Evolutionary conservation across 2,329 filamentous ascomycete species (phyloP), one percentile per base, ranked within the genome.

Genomic region (Fusarium robinianum): DNA sequence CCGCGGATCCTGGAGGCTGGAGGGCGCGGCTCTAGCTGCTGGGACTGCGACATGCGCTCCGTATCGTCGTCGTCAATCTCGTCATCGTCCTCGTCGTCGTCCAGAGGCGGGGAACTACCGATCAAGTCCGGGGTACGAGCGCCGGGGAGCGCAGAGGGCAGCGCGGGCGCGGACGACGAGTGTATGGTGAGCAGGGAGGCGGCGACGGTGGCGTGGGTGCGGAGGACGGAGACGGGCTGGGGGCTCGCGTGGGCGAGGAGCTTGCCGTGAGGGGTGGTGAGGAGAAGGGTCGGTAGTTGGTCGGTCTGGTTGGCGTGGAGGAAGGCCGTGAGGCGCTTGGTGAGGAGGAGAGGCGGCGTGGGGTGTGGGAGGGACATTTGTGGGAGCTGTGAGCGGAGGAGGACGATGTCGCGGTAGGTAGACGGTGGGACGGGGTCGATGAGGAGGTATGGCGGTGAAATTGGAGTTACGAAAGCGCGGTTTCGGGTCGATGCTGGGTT

Each of bases 151-250:
- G 74, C 70, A 9, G 70, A 68, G 23, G 71, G 65, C 5, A 78
- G 65, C 39, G 69, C 63, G 33, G 65, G 59, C 18, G 69, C 69
- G 9, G 71, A 69, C 16, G 71, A 68, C 26, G 75, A 71, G 65
- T 85, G 81, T 29, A 83, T 74, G 14, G 74, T 70, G 71, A 81
- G 82, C 14, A 85, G 74, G 5, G 78, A 81, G 45, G 80, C 79
- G 27, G 82, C 82, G 47, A 85, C 79, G 46, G 81, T 84, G 57
- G 79, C 79, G 63, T 84, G 80, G 8, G 78, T 81, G 58, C 82
- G 80, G 25, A 85, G 75, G 14, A 74, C 70, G 47, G 75, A 69
- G 55, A 82, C 78, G 34, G 80, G 71, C 30, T 79, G 71, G 3
- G 73, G 67, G 36, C 78, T 80, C 25, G 81, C 78, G 63, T 83